Evolutionary conservation across 768 basidiomycete species (phyloP).

Genomic region (Lepiota venenata): DNA sequence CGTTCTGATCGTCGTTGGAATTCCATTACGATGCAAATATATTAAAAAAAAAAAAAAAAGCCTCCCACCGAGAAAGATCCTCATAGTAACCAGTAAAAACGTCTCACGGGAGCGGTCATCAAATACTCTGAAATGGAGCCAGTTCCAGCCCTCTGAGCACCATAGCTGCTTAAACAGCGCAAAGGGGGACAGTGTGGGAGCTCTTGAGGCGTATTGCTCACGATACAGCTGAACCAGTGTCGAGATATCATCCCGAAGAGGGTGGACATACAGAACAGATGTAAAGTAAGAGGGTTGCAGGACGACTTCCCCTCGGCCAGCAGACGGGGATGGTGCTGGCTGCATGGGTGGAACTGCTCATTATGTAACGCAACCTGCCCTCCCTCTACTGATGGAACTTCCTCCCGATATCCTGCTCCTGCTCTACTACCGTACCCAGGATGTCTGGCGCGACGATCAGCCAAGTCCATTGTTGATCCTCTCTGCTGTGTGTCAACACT

Average conservation of each 20-base stretch:
- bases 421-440: neutral
- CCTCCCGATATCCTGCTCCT: neutral
- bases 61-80: conserved; percentile 65
- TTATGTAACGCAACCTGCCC: neutral
- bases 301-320: conserved; percentile 48
- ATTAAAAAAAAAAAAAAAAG: neutral
- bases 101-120: conserved; percentile 62
- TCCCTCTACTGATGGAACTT: neutral
- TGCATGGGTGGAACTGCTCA: no score
- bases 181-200: conserved; percentile 46
- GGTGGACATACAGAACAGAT: conserved; percentile 66
- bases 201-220: conserved; percentile 38
- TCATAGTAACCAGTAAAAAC: conserved; percentile 55
- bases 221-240: conserved; percentile 49
- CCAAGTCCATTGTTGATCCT: conserved; percentile 11
- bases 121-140: conserved; percentile 72
- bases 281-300: conserved; percentile 79
- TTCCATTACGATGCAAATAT: neutral
- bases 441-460: conserved; percentile 3
- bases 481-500: conserved; percentile 24
- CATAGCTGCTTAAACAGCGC: conserved; percentile 69
- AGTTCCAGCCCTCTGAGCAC: conserved; percentile 66
- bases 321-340: conserved; percentile 53
- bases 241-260: conserved; percentile 62
- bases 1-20: conserved; percentile 57